Evolutionary conservation across 192 early-diverging fungal species (phyloP).

Genomic region (Podila verticillata): DNA sequence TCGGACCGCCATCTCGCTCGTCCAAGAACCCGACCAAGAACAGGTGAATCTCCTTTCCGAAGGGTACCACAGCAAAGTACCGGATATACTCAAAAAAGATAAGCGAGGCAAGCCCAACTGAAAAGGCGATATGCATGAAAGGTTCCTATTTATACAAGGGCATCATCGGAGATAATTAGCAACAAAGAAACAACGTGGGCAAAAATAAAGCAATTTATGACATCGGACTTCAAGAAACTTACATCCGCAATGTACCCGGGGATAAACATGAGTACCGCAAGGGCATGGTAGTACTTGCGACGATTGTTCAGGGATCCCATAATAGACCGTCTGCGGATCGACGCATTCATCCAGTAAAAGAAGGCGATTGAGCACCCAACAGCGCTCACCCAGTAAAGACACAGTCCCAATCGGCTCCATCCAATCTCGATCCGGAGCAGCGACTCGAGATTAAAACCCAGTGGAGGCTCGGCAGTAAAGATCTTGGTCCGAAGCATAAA

Average conservation of each 20-base stretch:
- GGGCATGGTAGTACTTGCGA: conserved; percentile 88
- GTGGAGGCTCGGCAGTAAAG: conserved; percentile 1
- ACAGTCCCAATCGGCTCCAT: conserved; percentile 45
- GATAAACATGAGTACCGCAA: conserved; percentile 87
- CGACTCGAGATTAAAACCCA: conserved; percentile 16
- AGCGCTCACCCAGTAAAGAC: conserved; percentile 49
- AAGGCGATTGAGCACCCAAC: conserved; percentile 40
- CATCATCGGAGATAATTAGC: neutral
- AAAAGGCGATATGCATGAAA: conserved; percentile 85
- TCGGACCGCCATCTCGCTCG: conserved; percentile 80
- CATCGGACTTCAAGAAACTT: conserved; percentile 17
- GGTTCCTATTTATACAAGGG: conserved; percentile 54
- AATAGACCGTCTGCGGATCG: conserved; percentile 33
- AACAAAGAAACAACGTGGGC: conserved; percentile 5
- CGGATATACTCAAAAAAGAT: conserved; percentile 87
- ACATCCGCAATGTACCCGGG: conserved; percentile 81
- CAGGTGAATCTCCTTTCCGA: conserved; percentile 67
- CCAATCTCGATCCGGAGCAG: conserved; percentile 30
- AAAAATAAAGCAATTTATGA: neutral
- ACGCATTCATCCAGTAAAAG: conserved; percentile 51
- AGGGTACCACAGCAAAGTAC: conserved; percentile 74
- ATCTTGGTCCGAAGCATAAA: conserved; percentile 33
- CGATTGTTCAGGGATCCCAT: conserved; percentile 69
- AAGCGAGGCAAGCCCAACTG: conserved; percentile 74
- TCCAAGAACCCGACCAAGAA: conserved; percentile 90